Conservation (phyloP, 2,329 filamentous ascomycete species). For the Fusarium subtropicale region DNA sequence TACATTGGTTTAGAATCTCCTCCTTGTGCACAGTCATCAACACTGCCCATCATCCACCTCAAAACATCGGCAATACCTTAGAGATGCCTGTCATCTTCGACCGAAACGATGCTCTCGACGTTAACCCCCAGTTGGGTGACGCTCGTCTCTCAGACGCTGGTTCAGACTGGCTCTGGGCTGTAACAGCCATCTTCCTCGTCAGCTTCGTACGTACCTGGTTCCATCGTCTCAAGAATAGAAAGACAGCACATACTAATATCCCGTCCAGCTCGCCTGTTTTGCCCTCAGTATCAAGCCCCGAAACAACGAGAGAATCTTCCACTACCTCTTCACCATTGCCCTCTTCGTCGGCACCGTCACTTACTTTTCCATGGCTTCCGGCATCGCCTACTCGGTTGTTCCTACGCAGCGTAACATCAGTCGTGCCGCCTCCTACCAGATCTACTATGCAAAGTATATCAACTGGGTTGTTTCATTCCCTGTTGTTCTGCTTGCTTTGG, state of each 20-base stretch:
- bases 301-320: conserved; percentile 65
- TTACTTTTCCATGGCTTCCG: conserved; percentile 65
- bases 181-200: conserved; percentile 61
- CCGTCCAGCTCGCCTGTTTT: conserved; percentile 54
- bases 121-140: conserved; percentile 59
- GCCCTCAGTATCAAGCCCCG: conserved; percentile 57
- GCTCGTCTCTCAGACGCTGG: conserved; percentile 58
- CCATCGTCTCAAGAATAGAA: neutral
- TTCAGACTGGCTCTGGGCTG: conserved; percentile 67
- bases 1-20: neutral
- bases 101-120: conserved; percentile 60
- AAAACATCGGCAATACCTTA: neutral
- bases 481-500: conserved; percentile 58
- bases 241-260: conserved; percentile 24
- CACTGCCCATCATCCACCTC: neutral
- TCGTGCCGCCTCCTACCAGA: conserved; percentile 55
- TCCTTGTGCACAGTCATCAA: neutral
- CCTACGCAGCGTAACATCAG: conserved; percentile 44
- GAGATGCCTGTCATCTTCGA: conserved; percentile 51
- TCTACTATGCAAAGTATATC: conserved; percentile 68
- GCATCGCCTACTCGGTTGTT: conserved; percentile 61
- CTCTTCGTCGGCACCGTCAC: conserved; percentile 61
- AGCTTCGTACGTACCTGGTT: conserved; percentile 55
- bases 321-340: conserved; percentile 65
- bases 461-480: conserved; percentile 66